Base-by-base conservation (phyloP, 73 alveolate species). In the Loxodes magnus region DNA sequence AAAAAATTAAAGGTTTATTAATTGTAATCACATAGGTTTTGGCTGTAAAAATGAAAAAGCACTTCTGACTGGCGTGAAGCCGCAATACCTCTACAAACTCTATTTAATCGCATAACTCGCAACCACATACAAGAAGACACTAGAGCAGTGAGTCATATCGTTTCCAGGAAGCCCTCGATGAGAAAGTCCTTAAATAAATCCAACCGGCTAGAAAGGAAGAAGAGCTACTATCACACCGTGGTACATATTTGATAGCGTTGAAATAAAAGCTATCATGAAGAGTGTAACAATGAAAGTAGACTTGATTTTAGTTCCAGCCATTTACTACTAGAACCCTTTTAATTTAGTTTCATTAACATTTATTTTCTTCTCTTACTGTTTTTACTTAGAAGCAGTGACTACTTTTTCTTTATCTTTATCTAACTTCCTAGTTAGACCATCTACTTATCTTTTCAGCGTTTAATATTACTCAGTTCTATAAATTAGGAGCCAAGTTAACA, bases 201-300 rank as follows among this genome's bases (percentile, higher is more conserved):
- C 71, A 49, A 89, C 36, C 29, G 96, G 98, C 33, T 55, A 79
- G 71, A 89, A 89, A 14, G 96, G 96, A 10, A 85, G 60, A 58
- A 85, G 84, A 17, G 98, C 98, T 6, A 89, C 96, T 20, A 89
- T 93, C 5, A 85, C 84, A 33, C 98, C 95, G 54, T 69, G 71
- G 38, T 64, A 74, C 48, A 55, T 72, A 49, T 78, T 52, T 24
- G 72, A 69, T 43, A 82, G 34, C 42, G 77, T 46, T 35, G 61
- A 34, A 38, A 68, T 27, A 38, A 68, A 36, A 62, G 53, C 67
- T 5, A 82, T 77, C 81, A 81, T 77, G 26, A 82, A 66, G 16
- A 82, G 41, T 21, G 82, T 90, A 10, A 82, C 73, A 64, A 75
- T 72, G 38, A 79, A 43, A n/a, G 84, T 82, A 0, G 91, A 71